Base-by-base conservation (phyloP, 2,329 filamentous ascomycete species). In the Nemania sp. region DNA sequence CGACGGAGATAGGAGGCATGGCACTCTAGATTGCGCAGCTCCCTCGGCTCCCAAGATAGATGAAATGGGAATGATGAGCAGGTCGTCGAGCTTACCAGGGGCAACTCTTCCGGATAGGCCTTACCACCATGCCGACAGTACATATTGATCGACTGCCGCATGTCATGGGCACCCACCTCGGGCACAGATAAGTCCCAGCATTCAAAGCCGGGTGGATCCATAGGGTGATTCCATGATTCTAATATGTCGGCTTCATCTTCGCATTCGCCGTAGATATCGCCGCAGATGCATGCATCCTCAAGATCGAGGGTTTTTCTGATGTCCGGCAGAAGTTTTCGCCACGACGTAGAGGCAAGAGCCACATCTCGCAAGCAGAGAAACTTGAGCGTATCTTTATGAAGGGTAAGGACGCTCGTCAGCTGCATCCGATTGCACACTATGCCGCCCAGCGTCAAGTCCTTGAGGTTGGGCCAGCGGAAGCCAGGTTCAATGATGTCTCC, bases 321-420 rank as follows among this genome's bases (percentile, higher is more conserved):
- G 23, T 63, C 52, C 3, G 58, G 59, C 36, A 68, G 53, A n/a
- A 69, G 56, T 15, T 49, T 45, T 19, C 33, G 46, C 63, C 66
- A 68, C 2, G 64, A 69, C 3, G 64, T 66, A 9, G 41, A 57
- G 9, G 39, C 44, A 7, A 69, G 59, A 20, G 36, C 33, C 12
- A 68, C 52, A 30, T 66, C 52, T 31, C 56, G 47, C 15, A 69
- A 52, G 30, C 65, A 65, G n/a, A 69, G 48, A 11, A 47, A 53
- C 12, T 50, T 56, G 2, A 69, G 64, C 1, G 60, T 68, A 7
- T 52, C 28, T 31, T 62, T 66, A 53, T 69, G 67, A 33, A 51
- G 57, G 36, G 54, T 46, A 7, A 68, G 43, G 22, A 63, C 43
- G 9, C 48, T 44, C 60, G 64, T 57, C 9, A 68, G 54, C n/a